A percentile compares a stretch with the other conserved stretches of the same genome.
phyloP scores from a whole-genome alignment of 176 grass and related monocot species.

The Paspalum vaginatum region DNA sequence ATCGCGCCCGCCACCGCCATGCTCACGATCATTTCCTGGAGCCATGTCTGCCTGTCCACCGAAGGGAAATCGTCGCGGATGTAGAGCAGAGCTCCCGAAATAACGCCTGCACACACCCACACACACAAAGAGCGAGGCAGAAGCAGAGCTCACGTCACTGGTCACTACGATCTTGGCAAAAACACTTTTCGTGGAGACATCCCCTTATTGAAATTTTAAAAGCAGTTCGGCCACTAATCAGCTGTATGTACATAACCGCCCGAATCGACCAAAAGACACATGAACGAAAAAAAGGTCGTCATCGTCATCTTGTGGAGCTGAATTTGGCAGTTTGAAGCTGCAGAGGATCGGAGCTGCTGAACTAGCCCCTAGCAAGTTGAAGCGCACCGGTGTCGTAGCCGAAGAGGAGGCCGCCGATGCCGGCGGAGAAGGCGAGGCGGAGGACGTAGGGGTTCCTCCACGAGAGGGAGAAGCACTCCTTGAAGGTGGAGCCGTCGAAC shows the following conservation, averaged over 20 bases:
- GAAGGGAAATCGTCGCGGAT: slow-evolving; percentile 80
- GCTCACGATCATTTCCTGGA: slow-evolving; percentile 91
- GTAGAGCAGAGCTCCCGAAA: slow-evolving; percentile 87
- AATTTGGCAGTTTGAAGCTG: background rate
- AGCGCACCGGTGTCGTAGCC: slow-evolving; percentile 79
- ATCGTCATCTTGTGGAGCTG: background rate
- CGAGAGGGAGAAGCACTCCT: slow-evolving; percentile 75
- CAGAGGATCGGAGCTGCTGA: background rate
- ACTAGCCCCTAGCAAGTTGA: too few species aligned
- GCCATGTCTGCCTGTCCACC: slow-evolving; percentile 82
- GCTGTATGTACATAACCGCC: background rate
- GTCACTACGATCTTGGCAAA: background rate
- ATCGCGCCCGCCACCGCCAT: slow-evolving; percentile 88
- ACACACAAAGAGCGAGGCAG: too few species aligned
- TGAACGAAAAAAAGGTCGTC: background rate
- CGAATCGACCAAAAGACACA: background rate
- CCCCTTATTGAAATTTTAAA: background rate
- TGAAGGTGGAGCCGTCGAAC: slow-evolving; percentile 68
- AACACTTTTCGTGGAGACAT: background rate
- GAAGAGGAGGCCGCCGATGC: slow-evolving; percentile 90
- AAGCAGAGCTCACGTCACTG: slow-evolving; percentile 15
- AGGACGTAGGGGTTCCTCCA: slow-evolving; percentile 86
- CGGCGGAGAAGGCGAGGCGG: slow-evolving; percentile 80
- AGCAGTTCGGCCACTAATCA: background rate
- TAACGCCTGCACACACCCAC: slow-evolving; percentile 57